Percentiles rank a stretch among this genome's conserved stretches.
These are phyloP conservation scores for Elongisporangium prolatum DNA, from an alignment of 352 stramenopile genomes.

Conservation along the genomic window DNA sequence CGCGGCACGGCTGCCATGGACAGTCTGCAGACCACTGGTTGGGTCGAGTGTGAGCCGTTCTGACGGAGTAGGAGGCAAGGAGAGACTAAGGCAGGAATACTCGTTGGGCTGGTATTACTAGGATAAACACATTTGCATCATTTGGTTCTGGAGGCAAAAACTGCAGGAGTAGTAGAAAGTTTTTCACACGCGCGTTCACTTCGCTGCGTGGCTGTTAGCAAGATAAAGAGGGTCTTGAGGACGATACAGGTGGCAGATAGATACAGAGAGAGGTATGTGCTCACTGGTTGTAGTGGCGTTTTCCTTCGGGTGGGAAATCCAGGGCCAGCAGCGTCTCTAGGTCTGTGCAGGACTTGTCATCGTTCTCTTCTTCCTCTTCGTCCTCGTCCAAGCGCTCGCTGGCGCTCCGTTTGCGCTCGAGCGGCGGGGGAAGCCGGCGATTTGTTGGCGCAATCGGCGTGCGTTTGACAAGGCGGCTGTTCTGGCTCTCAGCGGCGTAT, in stretches of 20 bases:
- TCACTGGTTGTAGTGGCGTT: neutral
- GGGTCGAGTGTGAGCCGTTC: slow-evolving; percentile 60
- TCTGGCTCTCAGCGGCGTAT: slow-evolving; percentile 16
- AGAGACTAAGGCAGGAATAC: neutral
- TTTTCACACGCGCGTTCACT: neutral
- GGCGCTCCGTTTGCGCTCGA: slow-evolving; percentile 9
- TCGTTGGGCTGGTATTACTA: neutral
- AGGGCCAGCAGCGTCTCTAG: slow-evolving; percentile 62
- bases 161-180: neutral
- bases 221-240: neutral
- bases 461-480: neutral
- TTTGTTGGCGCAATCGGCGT: neutral
- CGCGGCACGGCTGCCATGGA: slow-evolving; percentile 36
- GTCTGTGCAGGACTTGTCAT: slow-evolving; percentile 23
- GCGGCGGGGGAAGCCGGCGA: neutral
- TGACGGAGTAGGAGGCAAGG: slow-evolving; percentile 7
- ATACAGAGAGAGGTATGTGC: neutral
- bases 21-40: slow-evolving; percentile 48
- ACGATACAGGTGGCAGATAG: neutral
- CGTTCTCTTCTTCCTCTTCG: slow-evolving; percentile 22
- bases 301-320: slow-evolving; percentile 6
- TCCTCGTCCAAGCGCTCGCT: slow-evolving; percentile 23
- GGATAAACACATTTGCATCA: neutral
- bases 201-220: neutral
- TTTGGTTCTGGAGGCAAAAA: neutral